Conservation (phyloP, 768 basidiomycete genomes). For the Phanerodontia chrysosporium region DNA sequence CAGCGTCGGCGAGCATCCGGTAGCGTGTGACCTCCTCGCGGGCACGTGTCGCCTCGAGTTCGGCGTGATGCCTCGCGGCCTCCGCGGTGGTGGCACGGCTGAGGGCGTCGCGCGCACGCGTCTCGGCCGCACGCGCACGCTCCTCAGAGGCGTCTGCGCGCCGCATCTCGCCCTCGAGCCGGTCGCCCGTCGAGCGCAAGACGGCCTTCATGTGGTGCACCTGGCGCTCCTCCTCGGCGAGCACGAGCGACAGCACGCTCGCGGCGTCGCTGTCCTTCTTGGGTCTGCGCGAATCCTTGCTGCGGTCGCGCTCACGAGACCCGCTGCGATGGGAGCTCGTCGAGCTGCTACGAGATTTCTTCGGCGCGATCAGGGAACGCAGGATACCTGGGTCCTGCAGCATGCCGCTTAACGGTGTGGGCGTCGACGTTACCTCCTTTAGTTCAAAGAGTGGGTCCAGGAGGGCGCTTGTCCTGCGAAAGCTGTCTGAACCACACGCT, state of each 20-base stretch:
- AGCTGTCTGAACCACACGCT: neutral
- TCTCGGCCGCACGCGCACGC: constrained; percentile 50
- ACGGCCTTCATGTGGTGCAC: constrained; percentile 50
- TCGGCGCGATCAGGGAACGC: constrained; percentile 31
- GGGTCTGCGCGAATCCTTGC: constrained; percentile 14
- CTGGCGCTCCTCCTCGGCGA: constrained; percentile 55
- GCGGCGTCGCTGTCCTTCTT: constrained; percentile 20
- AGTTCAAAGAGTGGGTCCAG: constrained; percentile 18
- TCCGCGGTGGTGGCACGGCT: constrained; percentile 38
- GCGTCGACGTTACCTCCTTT: constrained; percentile 40
- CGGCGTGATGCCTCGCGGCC: constrained; percentile 33
- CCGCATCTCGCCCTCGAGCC: constrained; percentile 52
- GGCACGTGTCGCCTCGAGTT: constrained; percentile 36
- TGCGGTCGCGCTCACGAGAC: constrained; percentile 29
- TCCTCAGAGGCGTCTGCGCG: constrained; percentile 47
- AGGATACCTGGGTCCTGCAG: constrained; percentile 41
- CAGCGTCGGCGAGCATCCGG: constrained; percentile 42
- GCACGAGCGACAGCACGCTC: constrained; percentile 33
- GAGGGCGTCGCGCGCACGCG: constrained; percentile 38
- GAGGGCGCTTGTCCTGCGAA: neutral
- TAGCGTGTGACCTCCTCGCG: constrained; percentile 42
- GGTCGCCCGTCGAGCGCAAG: constrained; percentile 46
- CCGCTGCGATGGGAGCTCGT: constrained; percentile 35
- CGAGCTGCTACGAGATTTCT: constrained; percentile 31
- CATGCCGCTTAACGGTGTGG: constrained; percentile 41